Percentiles rank a stretch among this genome's conserved stretches.
Evolutionary conservation across 768 basidiomycete species (phyloP).

Genomic region (Leccinum incarnatum): DNA sequence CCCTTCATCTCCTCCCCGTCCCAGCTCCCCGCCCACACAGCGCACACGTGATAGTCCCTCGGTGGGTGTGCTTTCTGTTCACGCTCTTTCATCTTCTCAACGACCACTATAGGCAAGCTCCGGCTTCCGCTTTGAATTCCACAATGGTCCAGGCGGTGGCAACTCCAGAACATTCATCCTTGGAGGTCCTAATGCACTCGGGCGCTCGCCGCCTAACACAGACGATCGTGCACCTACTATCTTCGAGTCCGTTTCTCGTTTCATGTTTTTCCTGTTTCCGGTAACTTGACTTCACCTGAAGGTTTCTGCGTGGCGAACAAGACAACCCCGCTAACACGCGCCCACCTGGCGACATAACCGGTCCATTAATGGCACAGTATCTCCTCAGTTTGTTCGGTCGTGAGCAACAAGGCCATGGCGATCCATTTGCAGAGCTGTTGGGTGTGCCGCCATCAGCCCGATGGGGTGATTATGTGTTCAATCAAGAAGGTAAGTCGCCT

Average conservation of each 20-base stretch:
- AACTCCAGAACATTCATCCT: slow-evolving; percentile 36
- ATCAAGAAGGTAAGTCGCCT: slow-evolving; percentile 68
- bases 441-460: slow-evolving; percentile 49
- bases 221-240: slow-evolving; percentile 39
- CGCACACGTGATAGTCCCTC: slow-evolving; percentile 13
- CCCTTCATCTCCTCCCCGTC: slow-evolving; percentile 3
- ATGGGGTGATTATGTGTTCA: slow-evolving; percentile 91
- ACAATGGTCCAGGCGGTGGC: slow-evolving; percentile 27
- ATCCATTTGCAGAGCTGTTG: slow-evolving; percentile 45
- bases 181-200: slow-evolving; percentile 33
- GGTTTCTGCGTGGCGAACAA: slow-evolving; percentile 35
- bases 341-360: slow-evolving; percentile 45
- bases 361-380: slow-evolving; percentile 70
- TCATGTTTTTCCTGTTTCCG: neutral
- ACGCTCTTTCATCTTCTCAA: neutral
- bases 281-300: slow-evolving; percentile 13
- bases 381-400: slow-evolving; percentile 55
- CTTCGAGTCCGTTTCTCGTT: slow-evolving; percentile 45
- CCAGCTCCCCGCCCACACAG: slow-evolving; percentile 17
- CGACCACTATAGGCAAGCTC: slow-evolving; percentile 10
- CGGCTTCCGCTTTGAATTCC: slow-evolving; percentile 38
- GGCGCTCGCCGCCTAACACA: slow-evolving; percentile 25
- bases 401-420: slow-evolving; percentile 33
- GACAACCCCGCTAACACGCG: slow-evolving; percentile 17
- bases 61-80: slow-evolving; percentile 7